Evolutionary conservation across 176 grass and related monocot genomes (phyloP), one percentile per base, ranked within the genome.

Genomic region (Paspalum vaginatum): DNA sequence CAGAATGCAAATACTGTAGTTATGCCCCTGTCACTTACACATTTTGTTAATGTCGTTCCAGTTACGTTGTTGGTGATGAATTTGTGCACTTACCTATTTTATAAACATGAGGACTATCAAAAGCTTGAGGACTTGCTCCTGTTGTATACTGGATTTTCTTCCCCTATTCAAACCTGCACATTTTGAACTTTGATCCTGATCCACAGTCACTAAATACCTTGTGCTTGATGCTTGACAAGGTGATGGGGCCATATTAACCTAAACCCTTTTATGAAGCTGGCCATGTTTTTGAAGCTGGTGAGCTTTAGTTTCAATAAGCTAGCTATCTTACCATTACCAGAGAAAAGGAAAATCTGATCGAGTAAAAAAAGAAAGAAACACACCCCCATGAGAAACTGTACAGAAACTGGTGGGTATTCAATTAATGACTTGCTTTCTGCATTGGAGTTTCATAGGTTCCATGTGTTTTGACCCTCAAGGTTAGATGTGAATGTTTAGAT

Each of bases 261-360:
- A 47, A 37, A 75, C 22, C 62, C 8, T 85, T 22, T 7, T 20
- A 70, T 64, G 65, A 66, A 26, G 8, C 37, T 60, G 24, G 24
- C 20, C 43, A 12, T 38, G 10, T 6, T 70, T 77, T 18, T 45
- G 61, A 32, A 15, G 66, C 49, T 57, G 38, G 15, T 56, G 37
- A 61, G 18, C 65, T 83, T 57, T 26, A 72, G 15, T n/a, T 76
- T 40, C 20, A 65, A 7, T 57, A 57, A 65, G 13, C 5, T 69
- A 43, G 27, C 18, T 54, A 47, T n/a, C n/a, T 9, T 24, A 11
- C 58, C 26, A 5, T 50, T 83, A 26, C 64, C 14, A 11, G 48
- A 59, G 51, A 72, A 83, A 68, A 5, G 32, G 22, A 50, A 37
- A n/a, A 22, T 18, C 15, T 14, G 21, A 59, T 51, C 40, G 32